These are phyloP conservation scores for Pseudomonodictys pantanalensis DNA, from an alignment of 495 filamentous ascomycete genomes.

Conservation along the genomic window DNA sequence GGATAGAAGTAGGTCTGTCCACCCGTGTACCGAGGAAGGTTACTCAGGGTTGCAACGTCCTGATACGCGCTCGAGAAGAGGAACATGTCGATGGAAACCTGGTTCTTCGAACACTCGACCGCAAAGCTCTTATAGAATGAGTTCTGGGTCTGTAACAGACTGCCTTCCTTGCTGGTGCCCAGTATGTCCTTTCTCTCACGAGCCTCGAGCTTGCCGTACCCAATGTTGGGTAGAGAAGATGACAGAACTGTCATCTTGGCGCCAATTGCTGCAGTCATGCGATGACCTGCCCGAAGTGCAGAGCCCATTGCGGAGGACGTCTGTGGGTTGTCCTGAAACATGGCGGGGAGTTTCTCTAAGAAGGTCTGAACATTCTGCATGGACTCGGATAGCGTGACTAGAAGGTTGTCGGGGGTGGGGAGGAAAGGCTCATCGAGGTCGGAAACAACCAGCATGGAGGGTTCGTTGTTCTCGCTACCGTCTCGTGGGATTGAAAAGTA, in stretches of 20 bases:
- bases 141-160: conserved; percentile 82
- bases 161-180: conserved; percentile 87
- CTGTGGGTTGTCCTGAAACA: conserved; percentile 94
- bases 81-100: conserved; percentile 99
- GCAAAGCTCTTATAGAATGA: conserved; percentile 99
- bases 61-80: conserved; percentile 96
- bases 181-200: conserved; percentile 95
- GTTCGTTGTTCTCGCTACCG: conserved; percentile 73
- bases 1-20: conserved; percentile 99
- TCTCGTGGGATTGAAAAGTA: conserved; percentile 94
- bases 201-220: conserved; percentile 85
- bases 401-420: conserved; percentile 86
- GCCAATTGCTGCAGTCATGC: conserved; percentile 86
- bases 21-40: conserved; percentile 91
- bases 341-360: conserved; percentile 84
- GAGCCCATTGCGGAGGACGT: conserved; percentile 87
- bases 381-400: conserved; percentile 86
- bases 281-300: conserved; percentile 87
- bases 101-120: conserved; percentile 97
- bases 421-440: conserved; percentile 97
- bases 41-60: conserved; percentile 92
- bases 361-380: conserved; percentile 87
- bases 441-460: conserved; percentile 89
- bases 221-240: conserved; percentile 85
- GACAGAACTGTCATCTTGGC: conserved; percentile 92